Evolutionary conservation across 208 protist genomes (phyloP), one percentile per base, ranked within the genome.

Genomic region (Leptomonas seymouri): DNA sequence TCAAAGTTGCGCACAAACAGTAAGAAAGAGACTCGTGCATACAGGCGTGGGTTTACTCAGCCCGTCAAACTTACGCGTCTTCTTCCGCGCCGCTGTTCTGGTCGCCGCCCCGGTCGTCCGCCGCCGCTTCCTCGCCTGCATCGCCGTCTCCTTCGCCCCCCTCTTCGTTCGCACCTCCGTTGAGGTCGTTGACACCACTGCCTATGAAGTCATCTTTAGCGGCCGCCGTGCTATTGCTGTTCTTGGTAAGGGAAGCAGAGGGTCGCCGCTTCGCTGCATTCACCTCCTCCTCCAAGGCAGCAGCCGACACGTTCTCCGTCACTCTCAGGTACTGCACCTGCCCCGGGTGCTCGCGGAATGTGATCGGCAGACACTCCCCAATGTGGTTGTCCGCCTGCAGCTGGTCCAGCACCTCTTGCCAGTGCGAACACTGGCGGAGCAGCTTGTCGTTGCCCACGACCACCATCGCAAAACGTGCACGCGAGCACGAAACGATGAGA

Each of bases 401-500:
- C 51, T 85, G 67, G 54, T 77, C 65, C 34, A 97, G 71, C 46
- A 97, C 82, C 41, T 78, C 61, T 16, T 75, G 80, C 90, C 93
- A 97, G 68, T 97, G 93, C 15, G 31, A 16, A 23, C 85, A 83
- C 72, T 95, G 86, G 25, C 80, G 74, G 28, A 97, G 75, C 31
- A 97, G 80, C 23, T 51, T 45, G 48, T 93, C 89, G 67, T 83
- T 95, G 54, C 94, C 94, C 25, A 97, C 71, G 51, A 97, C 84
- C 21, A 97, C 84, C 83, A 96, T 94, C 15, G 82, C 91, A 67
- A 93, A 96, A 20, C 90, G 85, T 4, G 98, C 98, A 48, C 98
- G 90, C 14, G 90, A 96, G 69, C 98, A 96, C 27, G 88, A 82
- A 30, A 99, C 98, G 66, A 98, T 98, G 66, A 98, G 85, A 36